A percentile compares a stretch with the other conserved stretches of the same genome.
Evolutionary conservation across 2,329 filamentous ascomycete species (phyloP).

Genomic region (Colletotrichum sublineola): DNA sequence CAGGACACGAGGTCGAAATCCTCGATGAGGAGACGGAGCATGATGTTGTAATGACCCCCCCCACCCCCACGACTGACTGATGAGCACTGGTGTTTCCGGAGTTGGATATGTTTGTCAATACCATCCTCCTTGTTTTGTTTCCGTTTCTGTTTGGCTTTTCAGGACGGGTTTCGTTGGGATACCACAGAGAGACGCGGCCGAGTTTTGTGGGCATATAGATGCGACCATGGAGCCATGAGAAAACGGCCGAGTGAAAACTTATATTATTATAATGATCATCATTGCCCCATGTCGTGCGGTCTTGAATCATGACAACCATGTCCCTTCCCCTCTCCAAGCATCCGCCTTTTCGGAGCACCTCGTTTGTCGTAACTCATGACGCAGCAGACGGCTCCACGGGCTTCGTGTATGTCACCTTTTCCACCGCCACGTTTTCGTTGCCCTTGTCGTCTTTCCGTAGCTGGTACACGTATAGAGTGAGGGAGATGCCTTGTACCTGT

Average conservation of each 20-base stretch:
- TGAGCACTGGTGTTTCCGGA: conserved; percentile 41
- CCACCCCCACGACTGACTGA: conserved; percentile 22
- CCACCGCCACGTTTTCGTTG: conserved; percentile 83
- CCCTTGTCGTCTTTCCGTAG: conserved; percentile 82
- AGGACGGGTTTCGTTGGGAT: conserved; percentile 23
- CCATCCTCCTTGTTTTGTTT: conserved; percentile 34
- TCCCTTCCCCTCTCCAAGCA: conserved; percentile 14
- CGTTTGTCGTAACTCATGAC: conserved; percentile 56
- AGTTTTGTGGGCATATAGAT: conserved; percentile 25
- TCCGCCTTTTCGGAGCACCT: conserved; percentile 4
- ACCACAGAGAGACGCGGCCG: conserved; percentile 19
- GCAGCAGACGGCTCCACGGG: conserved; percentile 71
- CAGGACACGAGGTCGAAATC: conserved; percentile 45
- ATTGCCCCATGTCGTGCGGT: conserved; percentile 34
- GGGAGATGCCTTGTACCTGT: conserved; percentile 93
- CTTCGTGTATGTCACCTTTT: conserved; percentile 90
- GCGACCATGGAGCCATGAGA: conserved; percentile 1
- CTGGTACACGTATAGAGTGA: conserved; percentile 96
- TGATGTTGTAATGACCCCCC: conserved; percentile 65
- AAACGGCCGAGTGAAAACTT: conserved; percentile 30
- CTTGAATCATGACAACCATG: conserved; percentile 31
- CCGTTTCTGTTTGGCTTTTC: conserved; percentile 25
- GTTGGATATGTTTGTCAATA: conserved; percentile 37
- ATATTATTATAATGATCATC: conserved; percentile 41
- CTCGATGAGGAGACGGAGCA: conserved; percentile 65